A percentile compares a stretch with the other conserved stretches of the same genome.
Conservation (phyloP, 371 early-diverging fungal genomes). For the Chytridiales sp. region DNA sequence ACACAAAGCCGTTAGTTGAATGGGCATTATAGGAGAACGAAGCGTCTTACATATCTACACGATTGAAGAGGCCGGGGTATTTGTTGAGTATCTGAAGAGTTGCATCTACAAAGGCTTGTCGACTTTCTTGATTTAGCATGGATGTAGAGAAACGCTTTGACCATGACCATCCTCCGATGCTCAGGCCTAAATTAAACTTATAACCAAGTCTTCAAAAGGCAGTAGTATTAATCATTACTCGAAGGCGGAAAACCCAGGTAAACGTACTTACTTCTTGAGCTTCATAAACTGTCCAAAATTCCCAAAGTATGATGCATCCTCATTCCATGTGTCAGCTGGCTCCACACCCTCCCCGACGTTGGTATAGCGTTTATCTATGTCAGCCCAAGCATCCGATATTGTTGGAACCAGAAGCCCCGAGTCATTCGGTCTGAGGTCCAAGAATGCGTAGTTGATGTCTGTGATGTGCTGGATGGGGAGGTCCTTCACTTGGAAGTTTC, state of each 20-base stretch:
- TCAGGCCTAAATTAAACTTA: slow-evolving; percentile 42
- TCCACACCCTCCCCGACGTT: slow-evolving; percentile 42
- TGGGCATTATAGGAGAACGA: slow-evolving; percentile 13
- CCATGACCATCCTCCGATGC: slow-evolving; percentile 87
- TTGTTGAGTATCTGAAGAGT: slow-evolving; percentile 57
- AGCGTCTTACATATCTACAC: slow-evolving; percentile 43
- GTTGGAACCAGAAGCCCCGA: slow-evolving; percentile 41
- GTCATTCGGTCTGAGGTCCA: slow-evolving; percentile 71
- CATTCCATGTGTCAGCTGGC: slow-evolving; percentile 40
- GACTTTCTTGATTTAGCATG: slow-evolving; percentile 56
- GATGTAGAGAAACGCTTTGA: slow-evolving; percentile 74
- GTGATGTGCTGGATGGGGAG: slow-evolving; percentile 39
- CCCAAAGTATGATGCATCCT: slow-evolving; percentile 54
- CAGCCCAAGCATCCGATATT: slow-evolving; percentile 75
- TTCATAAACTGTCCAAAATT: slow-evolving; percentile 79
- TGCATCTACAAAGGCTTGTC: slow-evolving; percentile 62
- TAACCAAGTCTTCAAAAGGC: slow-evolving; percentile 52
- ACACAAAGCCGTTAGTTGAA: slow-evolving; percentile 49
- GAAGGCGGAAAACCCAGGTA: slow-evolving; percentile 29
- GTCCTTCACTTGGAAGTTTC: slow-evolving; percentile 44
- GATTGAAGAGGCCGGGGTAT: slow-evolving; percentile 41
- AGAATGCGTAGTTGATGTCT: slow-evolving; percentile 83
- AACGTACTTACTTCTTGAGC: slow-evolving; percentile 54
- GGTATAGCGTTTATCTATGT: slow-evolving; percentile 61
- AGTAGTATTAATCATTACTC: slow-evolving; percentile 40